Conservation (phyloP, 306 rosid genomes). For the Citrullus colocynthis region DNA sequence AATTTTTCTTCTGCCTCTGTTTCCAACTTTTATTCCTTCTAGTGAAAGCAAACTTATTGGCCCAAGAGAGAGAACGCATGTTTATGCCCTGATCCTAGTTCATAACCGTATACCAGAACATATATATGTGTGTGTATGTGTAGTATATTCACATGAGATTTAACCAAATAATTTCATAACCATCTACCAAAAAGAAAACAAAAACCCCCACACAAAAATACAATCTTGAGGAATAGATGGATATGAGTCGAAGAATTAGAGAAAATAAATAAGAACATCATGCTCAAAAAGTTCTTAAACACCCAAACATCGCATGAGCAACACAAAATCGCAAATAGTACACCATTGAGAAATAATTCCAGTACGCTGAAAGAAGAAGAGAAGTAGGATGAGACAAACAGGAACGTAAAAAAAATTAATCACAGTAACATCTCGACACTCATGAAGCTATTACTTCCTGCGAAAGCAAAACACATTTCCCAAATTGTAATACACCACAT, state of each 20-base stretch:
- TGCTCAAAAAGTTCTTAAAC: neutral
- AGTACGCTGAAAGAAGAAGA: neutral
- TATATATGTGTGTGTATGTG: too few species aligned
- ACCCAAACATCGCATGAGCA: neutral
- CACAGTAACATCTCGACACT: neutral
- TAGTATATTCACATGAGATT: neutral
- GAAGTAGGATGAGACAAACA: neutral
- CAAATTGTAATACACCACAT: neutral
- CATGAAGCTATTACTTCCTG: neutral
- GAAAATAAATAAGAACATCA: neutral
- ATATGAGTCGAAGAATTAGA: neutral
- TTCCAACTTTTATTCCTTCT: neutral
- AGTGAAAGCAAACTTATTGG: neutral
- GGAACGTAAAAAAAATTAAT: neutral
- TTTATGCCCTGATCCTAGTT: neutral
- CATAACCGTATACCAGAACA: neutral
- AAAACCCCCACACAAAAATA: neutral
- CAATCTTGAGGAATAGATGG: neutral
- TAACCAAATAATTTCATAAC: neutral
- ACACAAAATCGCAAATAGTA: neutral
- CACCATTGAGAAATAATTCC: neutral
- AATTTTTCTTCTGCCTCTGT: neutral
- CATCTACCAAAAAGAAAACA: neutral
- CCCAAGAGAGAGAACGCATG: neutral
- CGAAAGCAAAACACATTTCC: neutral